Conservation (phyloP, 768 basidiomycete genomes). For the Suillus subalutaceus region DNA sequence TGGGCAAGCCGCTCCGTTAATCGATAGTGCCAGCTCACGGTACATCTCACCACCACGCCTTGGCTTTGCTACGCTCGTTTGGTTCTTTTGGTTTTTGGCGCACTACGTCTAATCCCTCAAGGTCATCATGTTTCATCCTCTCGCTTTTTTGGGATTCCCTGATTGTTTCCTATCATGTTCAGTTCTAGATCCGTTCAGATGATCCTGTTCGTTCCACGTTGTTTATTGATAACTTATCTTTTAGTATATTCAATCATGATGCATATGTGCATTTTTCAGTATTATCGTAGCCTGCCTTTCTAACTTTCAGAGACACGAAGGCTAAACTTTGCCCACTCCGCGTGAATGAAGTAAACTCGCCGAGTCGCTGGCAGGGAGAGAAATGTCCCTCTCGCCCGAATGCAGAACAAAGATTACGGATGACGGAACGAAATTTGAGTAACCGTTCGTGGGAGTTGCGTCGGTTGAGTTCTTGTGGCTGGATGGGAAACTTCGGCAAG, state of each 20-base stretch:
- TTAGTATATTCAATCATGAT: too few species aligned
- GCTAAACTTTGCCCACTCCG: background rate
- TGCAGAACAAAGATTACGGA: background rate
- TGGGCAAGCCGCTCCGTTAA: conserved; percentile 56
- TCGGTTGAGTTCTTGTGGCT: background rate
- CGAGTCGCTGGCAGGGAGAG: too few species aligned
- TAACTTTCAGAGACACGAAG: background rate
- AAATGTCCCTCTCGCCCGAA: background rate
- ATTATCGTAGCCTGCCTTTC: background rate
- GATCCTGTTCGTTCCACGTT: background rate
- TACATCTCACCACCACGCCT: conserved; percentile 13
- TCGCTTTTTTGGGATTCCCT: background rate
- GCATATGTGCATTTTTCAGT: too few species aligned
- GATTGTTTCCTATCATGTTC: background rate
- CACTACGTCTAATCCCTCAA: background rate
- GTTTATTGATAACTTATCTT: background rate
- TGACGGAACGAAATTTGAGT: background rate
- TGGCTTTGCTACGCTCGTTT: conserved; percentile 19
- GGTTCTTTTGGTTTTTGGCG: conserved; percentile 20
- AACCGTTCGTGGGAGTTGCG: background rate
- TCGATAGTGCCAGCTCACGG: conserved; percentile 38
- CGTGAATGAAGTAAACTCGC: background rate
- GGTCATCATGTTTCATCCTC: background rate
- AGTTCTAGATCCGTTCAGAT: background rate
- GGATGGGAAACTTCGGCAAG: background rate